Percentiles rank a stretch among this genome's conserved stretches.
phyloP scores from a whole-genome alignment of 1,139 yeast species.

The Hanseniaspora sp. region DNA sequence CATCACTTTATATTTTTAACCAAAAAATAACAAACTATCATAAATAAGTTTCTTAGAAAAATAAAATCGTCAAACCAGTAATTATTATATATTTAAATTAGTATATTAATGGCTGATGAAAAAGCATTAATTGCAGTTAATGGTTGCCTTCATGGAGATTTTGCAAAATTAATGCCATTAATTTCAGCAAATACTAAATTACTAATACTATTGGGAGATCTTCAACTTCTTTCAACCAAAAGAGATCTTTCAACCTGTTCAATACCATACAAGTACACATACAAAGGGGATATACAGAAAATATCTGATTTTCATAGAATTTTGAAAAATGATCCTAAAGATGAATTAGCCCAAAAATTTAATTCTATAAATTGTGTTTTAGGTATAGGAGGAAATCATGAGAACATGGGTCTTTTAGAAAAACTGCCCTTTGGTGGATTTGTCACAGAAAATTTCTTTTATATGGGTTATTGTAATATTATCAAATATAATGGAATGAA shows the following conservation, averaged over 20 bases:
- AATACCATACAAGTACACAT: conserved; percentile 39
- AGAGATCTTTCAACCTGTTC: conserved; percentile 59
- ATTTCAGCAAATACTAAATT: conserved; percentile 36
- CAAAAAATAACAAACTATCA: too few species aligned
- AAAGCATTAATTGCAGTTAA: conserved; percentile 50
- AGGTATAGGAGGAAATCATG: conserved; percentile 91
- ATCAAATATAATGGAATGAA: conserved; percentile 63
- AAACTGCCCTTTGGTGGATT: conserved; percentile 84
- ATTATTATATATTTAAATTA: not conserved
- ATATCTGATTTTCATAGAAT: conserved; percentile 25
- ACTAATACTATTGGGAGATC: conserved; percentile 78
- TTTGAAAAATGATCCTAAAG: conserved; percentile 69
- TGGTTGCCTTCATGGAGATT: conserved; percentile 91
- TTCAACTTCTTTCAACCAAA: conserved; percentile 48
- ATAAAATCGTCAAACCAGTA: not conserved
- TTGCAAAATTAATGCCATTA: conserved; percentile 45
- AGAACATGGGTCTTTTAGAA: conserved; percentile 64
- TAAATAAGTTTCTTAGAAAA: too few species aligned
- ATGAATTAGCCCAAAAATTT: conserved; percentile 37
- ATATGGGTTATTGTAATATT: conserved; percentile 67
- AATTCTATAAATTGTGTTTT: conserved; percentile 41
- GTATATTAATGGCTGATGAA: not conserved
- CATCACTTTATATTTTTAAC: too few species aligned
- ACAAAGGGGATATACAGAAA: conserved; percentile 3
- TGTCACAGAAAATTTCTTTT: conserved; percentile 87